Conservation (phyloP, 768 basidiomycete genomes). For the Leccinum rimulosum region DNA sequence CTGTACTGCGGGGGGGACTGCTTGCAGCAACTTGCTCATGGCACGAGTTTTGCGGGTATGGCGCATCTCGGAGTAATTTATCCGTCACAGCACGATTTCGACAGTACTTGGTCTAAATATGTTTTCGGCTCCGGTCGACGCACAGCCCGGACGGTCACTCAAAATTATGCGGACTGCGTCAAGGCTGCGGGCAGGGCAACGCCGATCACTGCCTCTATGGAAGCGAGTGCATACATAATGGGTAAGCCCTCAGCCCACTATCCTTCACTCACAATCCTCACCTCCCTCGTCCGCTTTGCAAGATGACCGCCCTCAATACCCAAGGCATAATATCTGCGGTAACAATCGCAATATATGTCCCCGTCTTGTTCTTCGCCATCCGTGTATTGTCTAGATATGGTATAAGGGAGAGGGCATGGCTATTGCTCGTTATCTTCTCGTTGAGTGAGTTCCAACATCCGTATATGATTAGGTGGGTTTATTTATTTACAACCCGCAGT, state of each 20-base stretch:
- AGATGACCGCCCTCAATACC: constrained; percentile 35
- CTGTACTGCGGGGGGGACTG: too few relatives aligned
- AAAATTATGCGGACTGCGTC: not conserved
- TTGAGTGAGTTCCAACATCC: constrained; percentile 39
- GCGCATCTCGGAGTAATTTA: not conserved
- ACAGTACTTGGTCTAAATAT: not conserved
- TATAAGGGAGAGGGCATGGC: constrained; percentile 60
- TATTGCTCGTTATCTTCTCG: constrained; percentile 63
- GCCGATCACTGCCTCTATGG: constrained; percentile 19
- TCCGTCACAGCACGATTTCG: not conserved
- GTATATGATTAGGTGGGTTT: not conserved
- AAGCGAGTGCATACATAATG: constrained; percentile 21
- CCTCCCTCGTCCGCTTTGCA: constrained; percentile 1
- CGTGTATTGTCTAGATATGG: constrained; percentile 53
- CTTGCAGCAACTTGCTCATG: not conserved
- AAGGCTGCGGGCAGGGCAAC: not conserved
- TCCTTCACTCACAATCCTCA: constrained; percentile 1
- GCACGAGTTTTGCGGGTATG: not conserved
- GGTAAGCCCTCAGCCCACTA: not conserved
- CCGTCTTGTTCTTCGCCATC: constrained; percentile 46
- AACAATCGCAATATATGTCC: constrained; percentile 58
- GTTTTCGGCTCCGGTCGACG: not conserved
- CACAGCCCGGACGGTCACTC: constrained; percentile 13
- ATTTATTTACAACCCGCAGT: constrained; percentile 35
- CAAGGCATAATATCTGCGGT: constrained; percentile 57